Base-by-base conservation (phyloP, 1,284 basidiomycete genomes). In the Sutorius eximius region DNA sequence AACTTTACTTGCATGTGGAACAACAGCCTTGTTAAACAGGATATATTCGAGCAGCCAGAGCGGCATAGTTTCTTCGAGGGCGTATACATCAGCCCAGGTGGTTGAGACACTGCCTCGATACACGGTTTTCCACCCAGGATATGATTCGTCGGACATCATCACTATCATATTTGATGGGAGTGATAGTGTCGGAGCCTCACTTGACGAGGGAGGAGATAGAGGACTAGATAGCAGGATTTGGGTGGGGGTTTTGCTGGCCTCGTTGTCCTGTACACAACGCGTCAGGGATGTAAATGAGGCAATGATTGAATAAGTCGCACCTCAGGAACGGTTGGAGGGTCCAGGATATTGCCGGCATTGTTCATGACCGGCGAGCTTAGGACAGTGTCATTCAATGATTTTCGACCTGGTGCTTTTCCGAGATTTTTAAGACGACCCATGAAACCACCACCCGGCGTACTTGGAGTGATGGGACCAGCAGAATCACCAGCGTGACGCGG, bases 1-100 rank as follows among this genome's bases (percentile, higher is more conserved):
- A 47, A 96, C 71, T 74, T 97, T 98, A 52, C 81, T 71, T 3
- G 79, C 69, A 15, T 75, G 76, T 0, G 76, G 67, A 3, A 75
- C 59, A 3, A 78, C 77, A 22, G 77, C 72, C 64, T 86, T 87
- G 66, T 90, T 90, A 34, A 82, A 65, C 37, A 98, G 79, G 42
- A 98, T 72, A 64, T 88, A 96, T 69, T 98, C 93, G 45, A 95
- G 75, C 45, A 97, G 74, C 96, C 96, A 99, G 56, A 86, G 69
- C 2, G 95, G 95, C 76, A 93, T 83, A 32, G 75, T 75, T 66
- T 88, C 84, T 72, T 98, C 95, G 36, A 98, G 76, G 11, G 74
- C 70, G 27, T 80, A 76, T 37, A 83, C 66, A 61, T 98, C 95
- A 22, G 77, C 69, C 50, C 81, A 82, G 0, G 84, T 85, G 45